Evolutionary conservation across 352 stramenopile species (phyloP).

Genomic region (Globisporangium barbulae): DNA sequence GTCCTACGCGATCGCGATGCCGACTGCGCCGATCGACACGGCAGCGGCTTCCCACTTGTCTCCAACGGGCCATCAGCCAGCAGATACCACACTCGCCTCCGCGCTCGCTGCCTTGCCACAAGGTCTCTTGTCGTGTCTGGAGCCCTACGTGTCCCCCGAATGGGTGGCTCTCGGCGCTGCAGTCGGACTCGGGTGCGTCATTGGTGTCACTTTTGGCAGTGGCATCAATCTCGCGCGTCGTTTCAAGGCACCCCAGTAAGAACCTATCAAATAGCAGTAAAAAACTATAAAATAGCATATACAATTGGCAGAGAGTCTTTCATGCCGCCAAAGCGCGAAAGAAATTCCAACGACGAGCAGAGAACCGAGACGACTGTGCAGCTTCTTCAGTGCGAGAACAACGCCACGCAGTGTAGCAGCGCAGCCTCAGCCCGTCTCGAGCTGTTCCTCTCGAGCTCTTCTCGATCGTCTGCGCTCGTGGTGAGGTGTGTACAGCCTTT

Average conservation of each 20-base stretch:
- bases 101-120: not conserved
- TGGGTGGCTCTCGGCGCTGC: slow-evolving; percentile 31
- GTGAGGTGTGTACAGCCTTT: not conserved
- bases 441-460: not conserved
- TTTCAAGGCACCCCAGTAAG: not conserved
- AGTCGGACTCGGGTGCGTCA: slow-evolving; percentile 26
- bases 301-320: no score
- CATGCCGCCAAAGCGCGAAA: no score
- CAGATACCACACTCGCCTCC: not conserved
- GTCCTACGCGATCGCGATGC: slow-evolving; percentile 8
- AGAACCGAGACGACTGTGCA: no score
- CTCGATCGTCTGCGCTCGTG: not conserved
- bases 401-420: no score
- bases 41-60: not conserved
- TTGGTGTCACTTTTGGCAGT: slow-evolving; percentile 25
- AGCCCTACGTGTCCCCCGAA: slow-evolving; percentile 12
- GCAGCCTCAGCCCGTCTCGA: not conserved
- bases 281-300: no score
- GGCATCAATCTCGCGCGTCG: slow-evolving; percentile 4
- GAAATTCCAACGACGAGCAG: no score
- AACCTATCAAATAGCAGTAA: no score
- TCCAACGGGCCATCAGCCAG: not conserved
- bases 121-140: not conserved
- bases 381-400: no score
- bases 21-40: not conserved